A percentile compares a stretch with the other conserved stretches of the same genome.
Evolutionary conservation across 805 yeast species (phyloP).

Genomic region (Barnettozyma californica): DNA sequence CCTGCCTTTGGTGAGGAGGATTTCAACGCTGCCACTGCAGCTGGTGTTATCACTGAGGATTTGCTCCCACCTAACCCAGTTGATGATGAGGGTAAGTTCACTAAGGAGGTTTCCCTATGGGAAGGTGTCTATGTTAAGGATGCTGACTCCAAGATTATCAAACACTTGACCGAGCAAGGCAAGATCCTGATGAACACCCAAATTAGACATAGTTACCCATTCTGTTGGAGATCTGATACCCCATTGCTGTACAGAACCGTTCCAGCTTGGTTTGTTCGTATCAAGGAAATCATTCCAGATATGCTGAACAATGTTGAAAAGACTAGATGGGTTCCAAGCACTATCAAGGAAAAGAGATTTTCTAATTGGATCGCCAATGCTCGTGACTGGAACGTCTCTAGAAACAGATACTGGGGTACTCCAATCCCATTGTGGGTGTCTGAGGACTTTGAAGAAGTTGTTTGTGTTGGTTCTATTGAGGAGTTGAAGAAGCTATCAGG

Average conservation of each 20-base stretch:
- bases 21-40: constrained; percentile 72
- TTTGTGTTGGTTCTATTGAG: constrained; percentile 86
- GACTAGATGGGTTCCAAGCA: constrained; percentile 92
- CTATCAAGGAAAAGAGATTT: constrained; percentile 90
- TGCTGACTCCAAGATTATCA: constrained; percentile 89
- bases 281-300: constrained; percentile 79
- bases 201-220: constrained; percentile 94
- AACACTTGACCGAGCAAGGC: constrained; percentile 72
- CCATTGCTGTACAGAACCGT: constrained; percentile 94
- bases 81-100: constrained; percentile 87
- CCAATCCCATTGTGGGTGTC: constrained; percentile 98
- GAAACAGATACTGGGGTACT: constrained; percentile 99
- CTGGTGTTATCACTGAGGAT: constrained; percentile 69
- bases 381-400: constrained; percentile 97
- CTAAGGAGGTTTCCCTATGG: constrained; percentile 66
- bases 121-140: constrained; percentile 88
- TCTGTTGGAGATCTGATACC: constrained; percentile 99
- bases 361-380: constrained; percentile 98
- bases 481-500: constrained; percentile 87
- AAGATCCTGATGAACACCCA: constrained; percentile 72
- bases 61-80: constrained; percentile 86
- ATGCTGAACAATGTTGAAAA: constrained; percentile 80
- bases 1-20: constrained; percentile 99
- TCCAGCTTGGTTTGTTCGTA: constrained; percentile 97
- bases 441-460: constrained; percentile 88